Base-by-base conservation (phyloP, 345 rosid species). In the Sonneratia caseolaris region DNA sequence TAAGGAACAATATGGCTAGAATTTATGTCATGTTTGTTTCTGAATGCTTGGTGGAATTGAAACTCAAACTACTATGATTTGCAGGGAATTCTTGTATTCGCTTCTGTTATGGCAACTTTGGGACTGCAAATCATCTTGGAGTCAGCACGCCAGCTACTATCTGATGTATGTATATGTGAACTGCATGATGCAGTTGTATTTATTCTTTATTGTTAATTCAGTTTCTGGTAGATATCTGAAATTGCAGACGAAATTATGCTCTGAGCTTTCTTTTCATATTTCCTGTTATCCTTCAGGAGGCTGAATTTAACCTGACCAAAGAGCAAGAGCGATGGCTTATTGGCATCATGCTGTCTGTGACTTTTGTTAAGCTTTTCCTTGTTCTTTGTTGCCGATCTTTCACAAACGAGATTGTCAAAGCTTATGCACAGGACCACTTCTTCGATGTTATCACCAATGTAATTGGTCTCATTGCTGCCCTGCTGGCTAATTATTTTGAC, bases 61-160 rank as follows among this genome's bases (percentile, higher is more conserved):
- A n/a, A 38, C 6, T 73, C 27, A 66, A 37, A 27, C n/a, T 16
- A 19, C 55, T 70, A 64, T 74, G 67, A 49, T 79, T 12, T 68
- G 78, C 87, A 95, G 99, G 99, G 99, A 56, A 90, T 95, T 81
- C 96, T 95, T 72, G 99, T 95, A 67, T 95, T 95, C 85, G 99
- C 99, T 72, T 95, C 98, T 69, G 98, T 92, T 68, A 95, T 95
- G 99, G 99, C 99, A 68, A 95, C 99, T 75, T 90, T 95, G 72
- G 99, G 99, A 64, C 83, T 95, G 82, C 98, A 95, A 82, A 95
- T 95, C 71, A 95, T 95, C 78, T 76, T 92, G 89, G 99, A 95
- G 84, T 95, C 98, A 32, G 42, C 83, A 9, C 97, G 85, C 61
- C 84, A 89, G 15, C 77, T 95, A 85, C 7, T 86, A 51, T 92